Conservation (phyloP, 805 yeast genomes). For the Teunomyces funiuensis region DNA sequence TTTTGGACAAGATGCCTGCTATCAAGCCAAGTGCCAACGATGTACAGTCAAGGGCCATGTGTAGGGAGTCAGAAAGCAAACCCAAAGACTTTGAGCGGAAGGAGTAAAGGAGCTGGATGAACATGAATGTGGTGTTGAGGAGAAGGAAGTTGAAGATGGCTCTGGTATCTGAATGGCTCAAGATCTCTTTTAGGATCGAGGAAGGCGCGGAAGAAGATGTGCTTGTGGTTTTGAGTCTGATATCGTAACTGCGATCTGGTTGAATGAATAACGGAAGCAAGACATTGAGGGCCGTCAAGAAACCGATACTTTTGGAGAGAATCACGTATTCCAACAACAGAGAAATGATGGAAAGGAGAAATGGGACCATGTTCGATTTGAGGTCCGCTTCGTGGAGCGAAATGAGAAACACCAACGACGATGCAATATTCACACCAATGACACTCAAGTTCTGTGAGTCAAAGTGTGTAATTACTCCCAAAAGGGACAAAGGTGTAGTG, state of each 20-base stretch:
- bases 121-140: conserved; percentile 89
- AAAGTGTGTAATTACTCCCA: conserved; percentile 3
- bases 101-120: conserved; percentile 87
- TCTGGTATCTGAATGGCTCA: conserved; percentile 61
- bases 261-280: conserved; percentile 22
- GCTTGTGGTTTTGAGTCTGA: background rate
- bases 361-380: conserved; percentile 15
- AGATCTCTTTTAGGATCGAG: conserved; percentile 28
- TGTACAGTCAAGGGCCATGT: conserved; percentile 94
- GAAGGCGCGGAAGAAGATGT: background rate
- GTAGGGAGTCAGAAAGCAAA: conserved; percentile 86
- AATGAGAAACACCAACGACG: conserved; percentile 23
- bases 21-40: conserved; percentile 86
- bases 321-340: conserved; percentile 22
- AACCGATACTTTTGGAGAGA: conserved; percentile 9
- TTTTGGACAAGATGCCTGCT: conserved; percentile 62
- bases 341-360: conserved; percentile 18
- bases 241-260: conserved; percentile 14
- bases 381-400: conserved; percentile 24
- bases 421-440: conserved; percentile 25
- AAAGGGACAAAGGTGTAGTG: background rate
- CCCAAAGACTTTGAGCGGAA: conserved; percentile 92
- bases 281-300: conserved; percentile 12
- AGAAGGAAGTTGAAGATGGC: conserved; percentile 86
- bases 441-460: conserved; percentile 12